Evolutionary conservation across 2,329 filamentous ascomycete genomes (phyloP).

Genomic region (Calonectria henricotiae): DNA sequence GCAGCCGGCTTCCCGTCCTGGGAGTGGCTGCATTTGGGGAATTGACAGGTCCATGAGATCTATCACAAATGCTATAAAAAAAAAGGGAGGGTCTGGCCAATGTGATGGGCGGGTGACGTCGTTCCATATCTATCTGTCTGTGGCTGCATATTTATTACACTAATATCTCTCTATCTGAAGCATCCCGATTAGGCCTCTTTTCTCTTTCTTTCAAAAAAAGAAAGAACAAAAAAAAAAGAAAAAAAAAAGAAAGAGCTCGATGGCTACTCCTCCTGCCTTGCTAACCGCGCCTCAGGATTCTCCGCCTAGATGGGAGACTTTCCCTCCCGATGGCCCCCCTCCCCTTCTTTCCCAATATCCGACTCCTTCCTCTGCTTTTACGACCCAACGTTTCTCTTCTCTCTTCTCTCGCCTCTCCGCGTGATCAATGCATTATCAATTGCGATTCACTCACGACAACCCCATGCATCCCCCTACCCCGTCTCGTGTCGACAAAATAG

Average conservation of each 20-base stretch:
- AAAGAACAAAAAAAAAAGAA: not conserved
- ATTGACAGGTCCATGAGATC: slow-evolving; percentile 26
- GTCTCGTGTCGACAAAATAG: not conserved
- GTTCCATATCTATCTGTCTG: slow-evolving; percentile 14
- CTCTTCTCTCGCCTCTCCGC: not conserved
- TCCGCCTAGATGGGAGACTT: not conserved
- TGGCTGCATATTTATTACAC: slow-evolving; percentile 15
- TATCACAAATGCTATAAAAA: slow-evolving; percentile 26
- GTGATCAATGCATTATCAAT: no score
- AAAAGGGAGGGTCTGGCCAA: not conserved
- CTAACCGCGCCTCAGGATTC: not conserved
- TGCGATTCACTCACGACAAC: not conserved
- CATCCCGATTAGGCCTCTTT: not conserved
- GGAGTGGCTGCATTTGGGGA: slow-evolving; percentile 17
- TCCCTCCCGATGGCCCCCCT: slow-evolving; percentile 2
- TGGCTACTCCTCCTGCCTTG: not conserved
- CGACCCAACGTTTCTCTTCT: slow-evolving; percentile 16
- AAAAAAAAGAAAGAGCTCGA: not conserved
- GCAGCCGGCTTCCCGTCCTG: slow-evolving; percentile 12
- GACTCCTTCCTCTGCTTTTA: not conserved
- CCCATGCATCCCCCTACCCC: not conserved
- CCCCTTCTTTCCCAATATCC: not conserved
- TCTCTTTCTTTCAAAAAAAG: not conserved
- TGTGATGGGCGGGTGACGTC: slow-evolving; percentile 7
- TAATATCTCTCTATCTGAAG: slow-evolving; percentile 14